A percentile compares a stretch with the other conserved stretches of the same genome.
These are phyloP conservation scores for Scedosporium minutisporum DNA, from an alignment of 2,329 filamentous ascomycete genomes.

Conservation along the genomic window DNA sequence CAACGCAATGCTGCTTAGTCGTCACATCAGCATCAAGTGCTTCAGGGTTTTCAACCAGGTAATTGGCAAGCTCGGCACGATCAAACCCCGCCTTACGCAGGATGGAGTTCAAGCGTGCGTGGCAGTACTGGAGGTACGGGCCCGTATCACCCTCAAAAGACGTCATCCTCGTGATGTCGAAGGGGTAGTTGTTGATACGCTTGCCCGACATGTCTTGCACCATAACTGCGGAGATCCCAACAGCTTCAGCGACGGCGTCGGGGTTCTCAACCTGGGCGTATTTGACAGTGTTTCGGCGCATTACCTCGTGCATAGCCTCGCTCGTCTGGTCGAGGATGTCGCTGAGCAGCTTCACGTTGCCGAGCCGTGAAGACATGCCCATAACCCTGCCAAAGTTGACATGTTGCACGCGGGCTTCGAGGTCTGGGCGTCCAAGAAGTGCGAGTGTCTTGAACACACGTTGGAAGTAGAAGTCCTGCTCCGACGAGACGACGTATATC, in stretches of 20 bases:
- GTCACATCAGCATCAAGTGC: slow-evolving; percentile 38
- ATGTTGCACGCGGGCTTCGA: slow-evolving; percentile 59
- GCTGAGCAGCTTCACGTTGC: slow-evolving; percentile 64
- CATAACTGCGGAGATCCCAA: slow-evolving; percentile 94
- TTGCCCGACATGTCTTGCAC: slow-evolving; percentile 97
- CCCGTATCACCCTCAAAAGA: slow-evolving; percentile 81
- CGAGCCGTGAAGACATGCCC: slow-evolving; percentile 61
- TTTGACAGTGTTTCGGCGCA: slow-evolving; percentile 83
- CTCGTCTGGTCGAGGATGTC: slow-evolving; percentile 70
- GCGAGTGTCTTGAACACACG: slow-evolving; percentile 71
- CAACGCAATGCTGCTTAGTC: slow-evolving; percentile 60
- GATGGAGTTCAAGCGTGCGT: slow-evolving; percentile 61
- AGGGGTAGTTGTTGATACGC: slow-evolving; percentile 58
- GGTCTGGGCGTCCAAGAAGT: slow-evolving; percentile 58
- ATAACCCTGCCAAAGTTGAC: slow-evolving; percentile 67
- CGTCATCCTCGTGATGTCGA: slow-evolving; percentile 74
- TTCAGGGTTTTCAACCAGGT: slow-evolving; percentile 30
- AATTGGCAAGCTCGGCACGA: slow-evolving; percentile 47
- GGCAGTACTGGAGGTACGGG: slow-evolving; percentile 75
- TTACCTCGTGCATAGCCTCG: slow-evolving; percentile 96
- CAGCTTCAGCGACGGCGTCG: slow-evolving; percentile 68
- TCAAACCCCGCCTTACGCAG: slow-evolving; percentile 44
- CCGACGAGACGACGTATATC: slow-evolving; percentile 68
- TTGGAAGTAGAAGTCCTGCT: slow-evolving; percentile 63
- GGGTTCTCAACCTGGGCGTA: slow-evolving; percentile 85